Evolutionary conservation across 352 stramenopile species (phyloP), one percentile per base, ranked within the genome.

Genomic region (Phytopythium sindhum): DNA sequence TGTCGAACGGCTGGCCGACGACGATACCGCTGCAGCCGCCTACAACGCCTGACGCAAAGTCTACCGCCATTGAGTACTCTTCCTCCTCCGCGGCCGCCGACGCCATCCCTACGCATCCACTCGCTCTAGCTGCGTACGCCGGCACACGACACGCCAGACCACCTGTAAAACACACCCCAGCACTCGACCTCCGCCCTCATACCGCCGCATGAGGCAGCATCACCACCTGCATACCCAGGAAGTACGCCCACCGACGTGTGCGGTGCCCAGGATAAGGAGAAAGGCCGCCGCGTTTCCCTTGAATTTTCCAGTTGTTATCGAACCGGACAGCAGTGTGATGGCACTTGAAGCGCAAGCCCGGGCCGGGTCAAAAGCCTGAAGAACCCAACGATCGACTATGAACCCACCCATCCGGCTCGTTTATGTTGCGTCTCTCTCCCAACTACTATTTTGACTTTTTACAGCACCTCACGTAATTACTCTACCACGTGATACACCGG

Each of bases 1-100:
- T 88, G 53, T 88, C 79, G 42, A 88, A 88, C 0, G 79, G 79
- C 61, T 88, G 79, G 10, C 79, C 79, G 17, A 88, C 79, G 19
- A 88, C 33, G 51, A 88, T 78, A 23, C 79, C 79, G 45, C 64
- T 74, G 60, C 75, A 78, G 1, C 79, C 79, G 44, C 75, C 79
- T n/a, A 86, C 66, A 28, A 74, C 77, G 42, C 79, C 79, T 21
- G 79, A 74, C 21, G 69, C 73, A 39, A 86, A 74, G 48, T 86
- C 77, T 17, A 85, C 48, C 4, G 74, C 60, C 44, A 81, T 66
- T 39, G 77, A 75, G 66, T 73, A 73, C 59, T 73, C 51, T 28
- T 74, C 65, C 35, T 67, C 60, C 15, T 55, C 48, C 4, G 14
- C 24, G 12, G 48, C 48, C 26, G 47, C 2, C 14, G 47, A 17